Evolutionary conservation across 805 yeast species (phyloP).

Genomic region (Candida parachauliodes): DNA sequence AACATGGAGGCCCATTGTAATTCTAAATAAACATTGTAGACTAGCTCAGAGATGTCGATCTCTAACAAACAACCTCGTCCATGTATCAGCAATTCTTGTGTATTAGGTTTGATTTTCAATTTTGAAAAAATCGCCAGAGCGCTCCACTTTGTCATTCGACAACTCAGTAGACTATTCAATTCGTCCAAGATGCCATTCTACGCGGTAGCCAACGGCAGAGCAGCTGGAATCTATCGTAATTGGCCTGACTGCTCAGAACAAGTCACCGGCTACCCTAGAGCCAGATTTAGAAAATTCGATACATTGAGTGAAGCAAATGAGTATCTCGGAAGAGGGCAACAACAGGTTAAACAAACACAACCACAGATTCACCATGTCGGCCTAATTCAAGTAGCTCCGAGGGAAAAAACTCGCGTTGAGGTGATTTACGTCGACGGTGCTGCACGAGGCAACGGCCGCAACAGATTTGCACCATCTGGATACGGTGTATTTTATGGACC

Average conservation of each 20-base stretch:
- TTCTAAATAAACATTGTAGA: too few relatives aligned
- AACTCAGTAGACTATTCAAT: too few relatives aligned
- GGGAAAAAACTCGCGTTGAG: not conserved
- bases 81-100: too few relatives aligned
- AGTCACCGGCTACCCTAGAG: slow-evolving; percentile 55
- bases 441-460: slow-evolving; percentile 52
- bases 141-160: too few relatives aligned
- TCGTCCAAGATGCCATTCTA: slow-evolving; percentile 26
- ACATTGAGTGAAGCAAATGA: slow-evolving; percentile 37
- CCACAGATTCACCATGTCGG: too few relatives aligned
- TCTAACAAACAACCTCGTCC: too few relatives aligned
- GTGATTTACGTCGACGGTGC: slow-evolving; percentile 78
- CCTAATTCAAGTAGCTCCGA: not conserved
- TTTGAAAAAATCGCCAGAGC: too few relatives aligned
- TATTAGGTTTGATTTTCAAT: too few relatives aligned
- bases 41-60: too few relatives aligned
- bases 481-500: slow-evolving; percentile 72
- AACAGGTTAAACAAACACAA: too few relatives aligned
- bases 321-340: too few relatives aligned
- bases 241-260: slow-evolving; percentile 59
- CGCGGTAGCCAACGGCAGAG: slow-evolving; percentile 37
- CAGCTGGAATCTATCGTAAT: slow-evolving; percentile 49
- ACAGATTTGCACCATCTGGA: slow-evolving; percentile 49
- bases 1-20: too few relatives aligned
- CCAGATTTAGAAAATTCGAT: slow-evolving; percentile 54